Percentiles rank a stretch among this genome's conserved stretches.
phyloP scores from a whole-genome alignment of 768 basidiomycete genomes.

The Phanerochaete carnosa region DNA sequence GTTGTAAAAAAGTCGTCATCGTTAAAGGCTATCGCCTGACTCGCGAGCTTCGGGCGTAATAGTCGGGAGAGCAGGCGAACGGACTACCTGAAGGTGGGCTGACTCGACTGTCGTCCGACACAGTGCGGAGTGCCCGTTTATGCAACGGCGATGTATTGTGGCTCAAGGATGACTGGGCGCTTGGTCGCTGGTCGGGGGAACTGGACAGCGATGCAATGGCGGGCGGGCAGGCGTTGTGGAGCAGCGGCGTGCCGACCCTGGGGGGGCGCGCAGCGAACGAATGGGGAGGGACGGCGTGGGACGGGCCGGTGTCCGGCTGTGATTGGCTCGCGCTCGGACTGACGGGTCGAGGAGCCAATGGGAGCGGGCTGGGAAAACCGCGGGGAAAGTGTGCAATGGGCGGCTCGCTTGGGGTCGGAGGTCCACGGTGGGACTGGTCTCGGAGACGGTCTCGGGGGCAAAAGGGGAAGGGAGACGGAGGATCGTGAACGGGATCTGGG shows the following conservation, averaged over 20 bases:
- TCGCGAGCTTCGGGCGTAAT: neutral
- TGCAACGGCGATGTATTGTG: neutral
- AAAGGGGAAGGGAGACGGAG: neutral
- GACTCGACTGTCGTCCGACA: neutral
- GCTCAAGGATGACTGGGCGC: no score
- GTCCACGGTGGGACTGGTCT: neutral
- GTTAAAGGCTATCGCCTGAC: neutral
- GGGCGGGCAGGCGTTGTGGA: neutral
- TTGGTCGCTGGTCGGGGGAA: no score
- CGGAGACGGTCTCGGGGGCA: neutral
- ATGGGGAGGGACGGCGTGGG: neutral
- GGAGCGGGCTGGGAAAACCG: conserved; percentile 1
- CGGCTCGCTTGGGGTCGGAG: neutral
- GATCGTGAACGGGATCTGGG: neutral
- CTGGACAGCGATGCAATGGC: neutral
- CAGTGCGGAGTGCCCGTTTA: neutral
- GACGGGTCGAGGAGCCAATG: neutral
- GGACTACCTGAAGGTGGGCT: neutral
- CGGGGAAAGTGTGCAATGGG: neutral
- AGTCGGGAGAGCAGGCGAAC: neutral
- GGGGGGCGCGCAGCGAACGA: neutral
- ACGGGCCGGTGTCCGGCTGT: neutral
- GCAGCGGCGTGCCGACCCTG: neutral
- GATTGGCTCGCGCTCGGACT: neutral
- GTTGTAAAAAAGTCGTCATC: neutral